Evolutionary conservation across 2,329 filamentous ascomycete species (phyloP).

Genomic region (Monosporascus cannonballus): DNA sequence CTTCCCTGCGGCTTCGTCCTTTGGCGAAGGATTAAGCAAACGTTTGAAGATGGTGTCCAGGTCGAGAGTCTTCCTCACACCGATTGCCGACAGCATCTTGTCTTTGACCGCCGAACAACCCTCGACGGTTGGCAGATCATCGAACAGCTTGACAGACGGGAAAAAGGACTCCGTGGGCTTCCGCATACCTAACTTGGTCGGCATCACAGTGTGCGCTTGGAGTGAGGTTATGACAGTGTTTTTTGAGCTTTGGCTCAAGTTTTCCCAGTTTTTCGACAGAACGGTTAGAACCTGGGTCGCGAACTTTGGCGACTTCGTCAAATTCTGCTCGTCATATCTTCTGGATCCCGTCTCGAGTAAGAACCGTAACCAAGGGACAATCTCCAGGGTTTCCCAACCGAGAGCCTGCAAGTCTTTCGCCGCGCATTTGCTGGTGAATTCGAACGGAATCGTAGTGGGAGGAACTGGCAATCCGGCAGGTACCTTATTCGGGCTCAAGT

Average conservation of each 20-base stretch:
- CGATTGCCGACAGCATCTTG: constrained; percentile 75
- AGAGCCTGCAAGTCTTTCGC: constrained; percentile 67
- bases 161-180: constrained; percentile 86
- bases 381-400: constrained; percentile 79
- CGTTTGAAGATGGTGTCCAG: constrained; percentile 88
- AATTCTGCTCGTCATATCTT: constrained; percentile 56
- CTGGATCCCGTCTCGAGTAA: constrained; percentile 63
- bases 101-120: constrained; percentile 78
- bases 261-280: constrained; percentile 86
- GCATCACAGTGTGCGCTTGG: constrained; percentile 67
- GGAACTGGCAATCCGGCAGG: constrained; percentile 77
- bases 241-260: constrained; percentile 61
- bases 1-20: constrained; percentile 42
- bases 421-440: constrained; percentile 68
- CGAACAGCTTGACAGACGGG: constrained; percentile 86
- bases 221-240: constrained; percentile 59
- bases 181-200: constrained; percentile 86
- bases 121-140: constrained; percentile 80
- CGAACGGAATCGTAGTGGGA: constrained; percentile 73
- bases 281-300: constrained; percentile 71
- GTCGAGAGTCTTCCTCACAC: constrained; percentile 92
- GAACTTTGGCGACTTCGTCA: constrained; percentile 68
- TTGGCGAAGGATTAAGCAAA: constrained; percentile 58
- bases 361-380: constrained; percentile 80
- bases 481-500: constrained; percentile 70